A percentile compares a stretch with the other conserved stretches of the same genome.
phyloP scores from a whole-genome alignment of 73 alveolate genomes.

The Paramecium tetraurelia region DNA sequence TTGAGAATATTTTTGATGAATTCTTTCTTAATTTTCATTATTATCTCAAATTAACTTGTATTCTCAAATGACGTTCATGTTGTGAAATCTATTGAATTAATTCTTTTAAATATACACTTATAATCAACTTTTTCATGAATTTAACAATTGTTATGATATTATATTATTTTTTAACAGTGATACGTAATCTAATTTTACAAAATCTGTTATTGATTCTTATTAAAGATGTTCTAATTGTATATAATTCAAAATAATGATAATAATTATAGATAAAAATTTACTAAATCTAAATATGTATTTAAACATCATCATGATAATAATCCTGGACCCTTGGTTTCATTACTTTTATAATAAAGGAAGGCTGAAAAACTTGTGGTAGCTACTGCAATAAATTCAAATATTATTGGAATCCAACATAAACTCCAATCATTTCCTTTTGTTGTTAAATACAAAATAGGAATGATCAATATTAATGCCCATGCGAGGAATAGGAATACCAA shows the following conservation, averaged over 20 bases:
- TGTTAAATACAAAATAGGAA: neutral
- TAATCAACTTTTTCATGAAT: too few relatives aligned
- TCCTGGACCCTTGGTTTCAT: neutral
- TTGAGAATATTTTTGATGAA: too few relatives aligned
- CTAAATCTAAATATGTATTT: neutral
- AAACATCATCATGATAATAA: neutral
- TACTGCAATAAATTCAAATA: neutral
- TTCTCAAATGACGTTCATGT: too few relatives aligned
- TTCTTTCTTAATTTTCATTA: too few relatives aligned
- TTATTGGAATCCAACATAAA: neutral
- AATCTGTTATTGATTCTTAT: too few relatives aligned
- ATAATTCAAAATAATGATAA: neutral
- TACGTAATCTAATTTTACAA: too few relatives aligned
- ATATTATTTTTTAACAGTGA: too few relatives aligned
- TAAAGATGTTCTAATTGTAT: too few relatives aligned
- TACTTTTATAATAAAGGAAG: neutral
- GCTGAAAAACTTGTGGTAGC: neutral
- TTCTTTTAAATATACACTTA: too few relatives aligned
- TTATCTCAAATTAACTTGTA: too few relatives aligned
- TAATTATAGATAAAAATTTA: neutral
- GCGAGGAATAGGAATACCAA: neutral
- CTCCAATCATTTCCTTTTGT: neutral
- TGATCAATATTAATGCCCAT: neutral
- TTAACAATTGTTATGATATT: too few relatives aligned
- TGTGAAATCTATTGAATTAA: too few relatives aligned